A percentile compares a stretch with the other conserved stretches of the same genome.
Conservation (phyloP, 129 eudicot species). For the Tanacetum coccineum region DNA sequence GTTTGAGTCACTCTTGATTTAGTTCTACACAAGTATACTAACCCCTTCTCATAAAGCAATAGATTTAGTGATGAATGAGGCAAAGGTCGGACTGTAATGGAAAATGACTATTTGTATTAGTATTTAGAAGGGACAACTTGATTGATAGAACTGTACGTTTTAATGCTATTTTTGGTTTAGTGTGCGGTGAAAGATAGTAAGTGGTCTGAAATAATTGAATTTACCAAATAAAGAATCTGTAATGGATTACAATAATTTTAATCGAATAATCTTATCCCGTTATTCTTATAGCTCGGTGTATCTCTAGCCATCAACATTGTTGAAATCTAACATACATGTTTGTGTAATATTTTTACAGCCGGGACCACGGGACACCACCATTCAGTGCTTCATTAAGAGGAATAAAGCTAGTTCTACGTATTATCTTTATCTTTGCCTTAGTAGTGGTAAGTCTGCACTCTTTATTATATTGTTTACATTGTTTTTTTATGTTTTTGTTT, state of each 20-base stretch:
- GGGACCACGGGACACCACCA: constrained; percentile 74
- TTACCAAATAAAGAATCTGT: no score
- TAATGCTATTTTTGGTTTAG: no score
- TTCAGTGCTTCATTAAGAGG: constrained; percentile 90
- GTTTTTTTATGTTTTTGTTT: not conserved
- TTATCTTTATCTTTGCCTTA: constrained; percentile 77
- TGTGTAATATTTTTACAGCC: constrained; percentile 50
- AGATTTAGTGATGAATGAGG: no score
- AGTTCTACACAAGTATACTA: not conserved
- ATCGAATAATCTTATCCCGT: not conserved
- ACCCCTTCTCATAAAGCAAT: no score
- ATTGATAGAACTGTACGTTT: no score
- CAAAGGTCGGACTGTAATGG: no score
- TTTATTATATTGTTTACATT: not conserved
- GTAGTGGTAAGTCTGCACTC: constrained; percentile 51
- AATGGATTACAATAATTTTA: no score
- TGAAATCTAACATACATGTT: not conserved
- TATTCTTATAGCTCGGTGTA: not conserved
- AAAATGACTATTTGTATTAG: no score
- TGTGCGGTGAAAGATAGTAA: no score
- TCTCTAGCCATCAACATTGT: not conserved
- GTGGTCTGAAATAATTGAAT: no score
- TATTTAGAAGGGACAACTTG: no score
- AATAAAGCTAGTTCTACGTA: constrained; percentile 74
- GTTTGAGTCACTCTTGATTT: not conserved